These are phyloP conservation scores for Suillus variegatus DNA, from an alignment of 768 basidiomycete species.

Conservation along the genomic window DNA sequence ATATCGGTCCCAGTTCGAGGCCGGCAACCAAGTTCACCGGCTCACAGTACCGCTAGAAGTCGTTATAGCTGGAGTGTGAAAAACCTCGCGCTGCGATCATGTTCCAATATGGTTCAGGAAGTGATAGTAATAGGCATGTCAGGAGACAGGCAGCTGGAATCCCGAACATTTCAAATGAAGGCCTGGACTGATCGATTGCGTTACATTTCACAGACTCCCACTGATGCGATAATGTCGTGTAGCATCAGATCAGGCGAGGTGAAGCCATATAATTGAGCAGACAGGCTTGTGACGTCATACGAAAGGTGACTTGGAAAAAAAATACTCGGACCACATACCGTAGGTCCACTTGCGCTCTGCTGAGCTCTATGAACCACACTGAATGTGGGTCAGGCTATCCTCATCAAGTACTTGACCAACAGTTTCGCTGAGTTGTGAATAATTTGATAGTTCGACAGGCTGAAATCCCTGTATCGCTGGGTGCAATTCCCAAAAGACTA, in stretches of 20 bases:
- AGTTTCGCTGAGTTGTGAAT: neutral
- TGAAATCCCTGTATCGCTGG: neutral
- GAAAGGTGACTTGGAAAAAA: neutral
- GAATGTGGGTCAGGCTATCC: neutral
- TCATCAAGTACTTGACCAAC: neutral
- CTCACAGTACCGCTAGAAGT: neutral
- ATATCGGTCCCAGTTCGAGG: neutral
- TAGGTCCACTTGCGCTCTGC: neutral
- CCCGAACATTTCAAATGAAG: conserved; percentile 3
- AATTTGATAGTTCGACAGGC: neutral
- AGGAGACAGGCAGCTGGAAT: neutral
- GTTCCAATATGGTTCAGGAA: neutral
- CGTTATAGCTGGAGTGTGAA: neutral
- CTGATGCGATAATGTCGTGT: neutral
- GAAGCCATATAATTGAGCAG: neutral
- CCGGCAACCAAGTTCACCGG: conserved; percentile 1
- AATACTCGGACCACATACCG: neutral
- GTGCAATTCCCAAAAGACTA: too few species aligned
- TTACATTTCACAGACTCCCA: neutral
- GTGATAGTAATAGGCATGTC: neutral
- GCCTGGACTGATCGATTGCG: neutral
- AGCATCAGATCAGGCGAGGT: neutral
- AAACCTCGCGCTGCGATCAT: conserved; percentile 4
- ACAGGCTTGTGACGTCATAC: neutral
- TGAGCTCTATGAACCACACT: neutral